Percentiles rank a stretch among this genome's conserved stretches.
Evolutionary conservation across 73 alveolate genomes (phyloP).

Genomic region (Paramecium tetraurelia): DNA sequence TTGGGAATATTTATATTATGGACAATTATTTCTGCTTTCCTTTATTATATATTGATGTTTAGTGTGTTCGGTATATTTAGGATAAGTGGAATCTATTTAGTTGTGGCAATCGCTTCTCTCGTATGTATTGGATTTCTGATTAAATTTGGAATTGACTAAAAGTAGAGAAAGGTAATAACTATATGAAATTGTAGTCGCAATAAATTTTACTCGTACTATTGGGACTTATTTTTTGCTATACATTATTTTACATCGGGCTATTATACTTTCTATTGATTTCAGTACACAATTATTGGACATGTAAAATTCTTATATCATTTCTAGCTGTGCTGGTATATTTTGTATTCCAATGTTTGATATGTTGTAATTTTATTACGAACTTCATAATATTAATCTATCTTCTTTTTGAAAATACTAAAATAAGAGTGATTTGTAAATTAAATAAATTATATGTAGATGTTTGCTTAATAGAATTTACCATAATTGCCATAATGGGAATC

Average conservation of each 20-base stretch:
- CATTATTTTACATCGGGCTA: not conserved
- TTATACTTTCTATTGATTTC: not conserved
- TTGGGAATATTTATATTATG: not conserved
- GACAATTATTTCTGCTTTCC: not conserved
- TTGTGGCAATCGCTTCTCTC: not conserved
- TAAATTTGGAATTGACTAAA: not conserved
- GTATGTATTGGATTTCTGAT: not conserved
- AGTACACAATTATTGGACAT: not conserved
- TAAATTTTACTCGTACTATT: not conserved
- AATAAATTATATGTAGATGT: not conserved
- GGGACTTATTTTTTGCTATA: not conserved
- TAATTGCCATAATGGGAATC: not conserved
- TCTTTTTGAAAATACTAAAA: not conserved
- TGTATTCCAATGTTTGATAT: not conserved
- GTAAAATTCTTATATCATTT: not conserved
- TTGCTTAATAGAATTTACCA: not conserved
- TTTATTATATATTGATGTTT: not conserved
- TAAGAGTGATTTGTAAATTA: not conserved
- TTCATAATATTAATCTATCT: not conserved
- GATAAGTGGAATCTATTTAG: not conserved
- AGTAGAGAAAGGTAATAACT: not conserved
- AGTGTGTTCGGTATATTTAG: too few species aligned
- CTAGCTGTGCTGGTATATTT: not conserved
- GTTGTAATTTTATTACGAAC: not conserved
- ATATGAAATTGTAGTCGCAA: not conserved